A percentile compares a stretch with the other conserved stretches of the same genome.
Evolutionary conservation across 345 rosid species (phyloP).

Genomic region (Lepidium didymum): DNA sequence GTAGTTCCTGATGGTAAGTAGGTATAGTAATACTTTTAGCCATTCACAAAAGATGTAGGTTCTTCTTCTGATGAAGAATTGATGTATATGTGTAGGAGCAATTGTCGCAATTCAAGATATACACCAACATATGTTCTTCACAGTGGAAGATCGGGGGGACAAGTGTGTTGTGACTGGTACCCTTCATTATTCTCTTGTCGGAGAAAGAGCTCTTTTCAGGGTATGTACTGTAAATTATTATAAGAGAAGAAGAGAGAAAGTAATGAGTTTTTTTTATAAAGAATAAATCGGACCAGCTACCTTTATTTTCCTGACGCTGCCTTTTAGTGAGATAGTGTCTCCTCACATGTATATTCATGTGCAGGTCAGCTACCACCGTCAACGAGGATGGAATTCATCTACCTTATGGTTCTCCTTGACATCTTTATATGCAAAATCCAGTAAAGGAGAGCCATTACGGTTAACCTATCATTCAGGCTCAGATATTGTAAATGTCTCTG

Average conservation of each 20-base stretch:
- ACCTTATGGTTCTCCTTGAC: conserved; percentile 74
- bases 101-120: conserved; percentile 85
- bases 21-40: not conserved
- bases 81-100: conserved; percentile 50
- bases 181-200: conserved; percentile 81
- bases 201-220: conserved; percentile 81
- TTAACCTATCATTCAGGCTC: conserved; percentile 58
- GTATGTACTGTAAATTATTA: conserved; percentile 32
- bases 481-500: conserved; percentile 61
- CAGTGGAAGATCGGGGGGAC: conserved; percentile 59
- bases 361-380: conserved; percentile 70
- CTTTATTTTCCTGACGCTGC: not conserved
- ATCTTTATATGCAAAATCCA: conserved; percentile 68
- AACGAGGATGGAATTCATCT: conserved; percentile 63
- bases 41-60: conserved; percentile 16
- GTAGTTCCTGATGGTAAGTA: conserved; percentile 70
- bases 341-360: conserved; percentile 12
- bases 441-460: conserved; percentile 60
- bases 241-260: not conserved
- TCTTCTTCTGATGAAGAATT: conserved; percentile 5
- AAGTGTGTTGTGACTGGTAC: conserved; percentile 50
- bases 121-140: conserved; percentile 73
- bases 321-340: not conserved
- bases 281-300: not conserved
- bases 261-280: not conserved